A percentile compares a stretch with the other conserved stretches of the same genome.
phyloP scores from a whole-genome alignment of 75 land plant species.

The Picea glauca region DNA sequence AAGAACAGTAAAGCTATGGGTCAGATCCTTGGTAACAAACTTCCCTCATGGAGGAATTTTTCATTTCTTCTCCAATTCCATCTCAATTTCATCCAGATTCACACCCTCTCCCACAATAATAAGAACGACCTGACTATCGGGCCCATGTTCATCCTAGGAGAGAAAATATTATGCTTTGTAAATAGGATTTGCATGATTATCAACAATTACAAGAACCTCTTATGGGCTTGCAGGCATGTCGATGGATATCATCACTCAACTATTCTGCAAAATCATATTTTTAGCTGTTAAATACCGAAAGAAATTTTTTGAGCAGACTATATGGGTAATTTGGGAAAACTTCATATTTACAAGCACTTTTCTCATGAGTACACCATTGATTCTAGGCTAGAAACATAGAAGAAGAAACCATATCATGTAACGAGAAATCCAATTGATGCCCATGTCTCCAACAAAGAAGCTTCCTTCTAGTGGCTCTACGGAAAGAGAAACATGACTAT shows the following conservation, averaged over 20 bases:
- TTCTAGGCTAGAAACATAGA: no score
- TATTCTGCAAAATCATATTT: no score
- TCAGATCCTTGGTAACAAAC: conserved; percentile 79
- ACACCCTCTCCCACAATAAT: conserved; percentile 82
- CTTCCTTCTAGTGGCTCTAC: no score
- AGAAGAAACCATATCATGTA: no score
- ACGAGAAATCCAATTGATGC: no score
- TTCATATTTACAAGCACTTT: no score
- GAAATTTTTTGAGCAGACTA: no score
- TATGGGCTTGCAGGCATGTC: conserved; percentile 99
- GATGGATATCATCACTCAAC: conserved; percentile 44
- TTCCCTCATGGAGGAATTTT: conserved; percentile 75
- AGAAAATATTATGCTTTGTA: conserved; percentile 95
- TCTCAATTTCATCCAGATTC: conserved; percentile 60
- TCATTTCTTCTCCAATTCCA: conserved; percentile 72
- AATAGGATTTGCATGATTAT: conserved; percentile 75
- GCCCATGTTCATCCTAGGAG: conserved; percentile 99
- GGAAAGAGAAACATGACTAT: no score
- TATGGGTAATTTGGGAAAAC: no score
- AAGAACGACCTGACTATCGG: conserved; percentile 98
- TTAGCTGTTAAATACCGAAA: no score
- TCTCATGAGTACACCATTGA: no score
- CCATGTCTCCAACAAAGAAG: no score
- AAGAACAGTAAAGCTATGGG: conserved; percentile 80
- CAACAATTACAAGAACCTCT: conserved; percentile 97